Conservation (phyloP, 2,329 filamentous ascomycete genomes). For the Coccinonectria pachysandricola region DNA sequence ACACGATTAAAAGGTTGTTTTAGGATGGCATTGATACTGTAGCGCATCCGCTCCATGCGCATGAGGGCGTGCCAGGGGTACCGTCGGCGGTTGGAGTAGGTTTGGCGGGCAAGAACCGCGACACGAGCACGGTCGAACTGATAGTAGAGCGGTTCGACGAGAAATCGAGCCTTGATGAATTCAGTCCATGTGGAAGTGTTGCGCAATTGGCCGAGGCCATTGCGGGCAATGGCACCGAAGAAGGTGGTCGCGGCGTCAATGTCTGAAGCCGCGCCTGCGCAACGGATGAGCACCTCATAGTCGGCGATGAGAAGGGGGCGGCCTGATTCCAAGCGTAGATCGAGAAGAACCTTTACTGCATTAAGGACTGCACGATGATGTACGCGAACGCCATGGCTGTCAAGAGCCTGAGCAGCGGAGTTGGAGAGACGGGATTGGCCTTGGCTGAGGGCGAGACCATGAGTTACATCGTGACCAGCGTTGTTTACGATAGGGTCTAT, state of each 20-base stretch:
- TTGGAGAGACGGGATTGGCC: slow-evolving; percentile 32
- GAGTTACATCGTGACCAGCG: slow-evolving; percentile 35
- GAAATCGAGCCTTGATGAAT: slow-evolving; percentile 37
- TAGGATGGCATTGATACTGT: slow-evolving; percentile 18
- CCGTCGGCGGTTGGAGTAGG: slow-evolving; percentile 17
- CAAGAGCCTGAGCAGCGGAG: slow-evolving; percentile 25
- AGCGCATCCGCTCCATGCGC: slow-evolving; percentile 21
- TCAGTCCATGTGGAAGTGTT: slow-evolving; percentile 30
- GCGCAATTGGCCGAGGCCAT: slow-evolving; percentile 20
- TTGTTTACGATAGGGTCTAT: slow-evolving; percentile 47
- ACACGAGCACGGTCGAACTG: slow-evolving; percentile 33
- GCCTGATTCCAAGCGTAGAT: slow-evolving; percentile 20
- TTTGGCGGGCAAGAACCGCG: slow-evolving; percentile 29
- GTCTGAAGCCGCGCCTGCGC: slow-evolving; percentile 35
- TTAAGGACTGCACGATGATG: slow-evolving; percentile 29
- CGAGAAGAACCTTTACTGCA: slow-evolving; percentile 24
- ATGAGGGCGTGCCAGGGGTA: slow-evolving; percentile 10
- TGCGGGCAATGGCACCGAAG: slow-evolving; percentile 20
- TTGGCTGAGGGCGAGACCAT: slow-evolving; percentile 27
- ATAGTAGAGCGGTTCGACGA: slow-evolving; percentile 35
- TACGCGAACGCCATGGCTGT: slow-evolving; percentile 35
- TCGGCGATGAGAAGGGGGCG: slow-evolving; percentile 27
- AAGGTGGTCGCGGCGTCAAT: slow-evolving; percentile 22
- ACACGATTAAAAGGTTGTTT: slow-evolving; percentile 22
- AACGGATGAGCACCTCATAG: slow-evolving; percentile 35